Evolutionary conservation across 2,329 filamentous ascomycete genomes (phyloP), one percentile per base, ranked within the genome.

Genomic region (Graphilbum fragrans): DNA sequence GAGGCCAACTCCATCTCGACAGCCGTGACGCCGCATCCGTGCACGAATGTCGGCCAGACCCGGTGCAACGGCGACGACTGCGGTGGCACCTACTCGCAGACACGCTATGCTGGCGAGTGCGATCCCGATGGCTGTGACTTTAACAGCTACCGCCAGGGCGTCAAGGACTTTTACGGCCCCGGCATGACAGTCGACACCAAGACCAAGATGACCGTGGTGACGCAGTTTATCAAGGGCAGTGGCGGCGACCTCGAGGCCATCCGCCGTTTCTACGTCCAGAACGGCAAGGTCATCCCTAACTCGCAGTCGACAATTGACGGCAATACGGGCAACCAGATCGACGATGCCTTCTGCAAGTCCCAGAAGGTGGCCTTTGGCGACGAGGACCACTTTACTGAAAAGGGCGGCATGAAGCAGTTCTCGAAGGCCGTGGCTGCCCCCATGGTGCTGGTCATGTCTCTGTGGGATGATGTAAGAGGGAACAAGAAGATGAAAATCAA

Each of bases 91-190:
- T 70, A 65, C 52, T 63, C 58, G 6, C 51, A 55, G 37, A 41
- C 45, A 19, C 45, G 47, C 16, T 51, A 50, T 35, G 60, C 55
- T 14, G 74, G 74, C 44, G 58, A 69, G 35, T 82, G 77, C 60
- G 77, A 81, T 55, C 70, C 71, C 44, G 71, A 76, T 47, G 77
- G 77, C 19, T 82, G 77, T 52, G 77, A 80, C 54, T 79, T 74
- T 65, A 79, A 79, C 66, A 61, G 69, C 21, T 81, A 71, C 69
- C 74, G 76, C 51, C 66, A 74, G 62, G 77, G 75, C 35, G 69
- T 72, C 57, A 61, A 60, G 27, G 60, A 63, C 55, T 82, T 80
- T 63, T 81, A 72, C 44, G 49, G 49, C n/a, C 43, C 48, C 31
- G 71, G 68, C 47, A 64, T 63, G 55, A 75, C 62, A 16, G 64